These are phyloP conservation scores for Phytophthora pluvialis DNA, from an alignment of 352 stramenopile species.

Conservation along the genomic window DNA sequence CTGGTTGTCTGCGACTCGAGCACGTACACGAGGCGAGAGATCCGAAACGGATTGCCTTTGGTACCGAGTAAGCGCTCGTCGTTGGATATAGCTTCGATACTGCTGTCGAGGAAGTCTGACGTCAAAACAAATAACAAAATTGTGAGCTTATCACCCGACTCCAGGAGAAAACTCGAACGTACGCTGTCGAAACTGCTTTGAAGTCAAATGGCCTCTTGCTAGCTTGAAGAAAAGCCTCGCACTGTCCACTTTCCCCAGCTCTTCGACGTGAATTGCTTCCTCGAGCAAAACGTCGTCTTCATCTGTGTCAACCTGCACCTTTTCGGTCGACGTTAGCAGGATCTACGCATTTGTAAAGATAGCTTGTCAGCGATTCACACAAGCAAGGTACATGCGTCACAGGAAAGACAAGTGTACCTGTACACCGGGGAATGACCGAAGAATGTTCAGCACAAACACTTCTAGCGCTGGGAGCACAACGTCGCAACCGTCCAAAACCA, in stretches of 20 bases:
- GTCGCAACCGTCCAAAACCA: conserved; percentile 76
- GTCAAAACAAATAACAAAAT: background rate
- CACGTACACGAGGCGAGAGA: conserved; percentile 40
- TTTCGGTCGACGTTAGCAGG: conserved; percentile 42
- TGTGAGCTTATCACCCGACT: background rate
- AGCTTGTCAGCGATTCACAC: background rate
- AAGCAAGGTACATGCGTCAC: background rate
- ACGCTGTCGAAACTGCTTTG: conserved; percentile 48
- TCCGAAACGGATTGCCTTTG: conserved; percentile 42
- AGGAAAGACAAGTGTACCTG: conserved; percentile 42
- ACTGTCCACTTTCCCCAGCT: conserved; percentile 47
- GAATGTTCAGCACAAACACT: conserved; percentile 50
- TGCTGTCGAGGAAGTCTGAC: conserved; percentile 39
- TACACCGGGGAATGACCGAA: conserved; percentile 42
- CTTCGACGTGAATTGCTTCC: conserved; percentile 41
- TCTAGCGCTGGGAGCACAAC: conserved; percentile 45
- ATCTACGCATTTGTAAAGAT: conserved; percentile 31
- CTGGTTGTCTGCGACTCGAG: conserved; percentile 27
- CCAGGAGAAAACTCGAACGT: conserved; percentile 21
- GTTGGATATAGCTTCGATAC: conserved; percentile 38
- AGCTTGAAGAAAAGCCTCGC: conserved; percentile 58
- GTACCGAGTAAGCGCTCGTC: conserved; percentile 33
- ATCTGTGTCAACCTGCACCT: conserved; percentile 30
- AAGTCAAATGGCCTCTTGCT: conserved; percentile 44
- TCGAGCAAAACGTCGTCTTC: conserved; percentile 19